phyloP scores from a whole-genome alignment of 1,284 basidiomycete genomes.

The Inonotus hispidus region DNA sequence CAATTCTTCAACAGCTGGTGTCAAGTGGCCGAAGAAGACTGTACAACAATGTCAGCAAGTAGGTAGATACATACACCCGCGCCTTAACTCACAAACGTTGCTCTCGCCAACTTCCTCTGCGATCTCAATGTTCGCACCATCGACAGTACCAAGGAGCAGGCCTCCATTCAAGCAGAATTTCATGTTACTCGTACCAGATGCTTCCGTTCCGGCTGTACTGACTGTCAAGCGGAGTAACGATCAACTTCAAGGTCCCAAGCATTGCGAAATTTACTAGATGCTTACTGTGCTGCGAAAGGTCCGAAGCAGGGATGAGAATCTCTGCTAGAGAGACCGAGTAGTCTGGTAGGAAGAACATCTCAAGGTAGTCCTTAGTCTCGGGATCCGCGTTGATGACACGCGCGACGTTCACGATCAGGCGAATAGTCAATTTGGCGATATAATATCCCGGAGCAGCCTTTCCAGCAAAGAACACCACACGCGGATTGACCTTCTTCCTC shows the following conservation, averaged over 20 bases:
- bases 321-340: slow-evolving; percentile 89
- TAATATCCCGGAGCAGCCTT: slow-evolving; percentile 83
- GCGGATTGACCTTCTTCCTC: slow-evolving; percentile 73
- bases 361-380: slow-evolving; percentile 79
- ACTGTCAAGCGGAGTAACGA: slow-evolving; percentile 28
- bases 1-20: slow-evolving; percentile 76
- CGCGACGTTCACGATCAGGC: slow-evolving; percentile 85
- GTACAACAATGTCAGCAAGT: neutral
- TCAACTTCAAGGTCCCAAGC: neutral
- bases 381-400: slow-evolving; percentile 82
- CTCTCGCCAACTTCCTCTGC: slow-evolving; percentile 81
- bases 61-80: neutral
- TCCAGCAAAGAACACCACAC: slow-evolving; percentile 87
- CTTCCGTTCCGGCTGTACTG: slow-evolving; percentile 90
- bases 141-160: slow-evolving; percentile 75
- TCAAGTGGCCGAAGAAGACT: slow-evolving; percentile 84
- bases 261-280: neutral
- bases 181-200: slow-evolving; percentile 89
- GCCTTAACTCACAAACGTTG: slow-evolving; percentile 54
- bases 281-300: slow-evolving; percentile 79
- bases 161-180: slow-evolving; percentile 89
- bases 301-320: slow-evolving; percentile 85
- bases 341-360: slow-evolving; percentile 82
- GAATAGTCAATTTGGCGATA: slow-evolving; percentile 84
- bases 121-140: slow-evolving; percentile 95